Evolutionary conservation across 345 rosid species (phyloP), one percentile per base, ranked within the genome.

Genomic region (Microthlaspi erraticum): DNA sequence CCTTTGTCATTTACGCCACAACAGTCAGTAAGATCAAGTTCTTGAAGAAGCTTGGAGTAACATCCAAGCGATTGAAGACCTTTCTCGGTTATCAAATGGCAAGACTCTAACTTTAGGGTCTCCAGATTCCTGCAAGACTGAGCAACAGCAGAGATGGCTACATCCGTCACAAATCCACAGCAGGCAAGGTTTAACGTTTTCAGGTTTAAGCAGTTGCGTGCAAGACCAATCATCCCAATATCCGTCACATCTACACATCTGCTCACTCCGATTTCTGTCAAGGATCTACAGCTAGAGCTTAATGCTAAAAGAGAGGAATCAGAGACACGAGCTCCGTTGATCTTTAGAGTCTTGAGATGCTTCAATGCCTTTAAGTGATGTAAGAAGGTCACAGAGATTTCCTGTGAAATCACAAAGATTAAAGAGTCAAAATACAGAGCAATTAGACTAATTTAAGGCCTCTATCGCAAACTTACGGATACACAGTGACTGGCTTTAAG

Each of bases 11-110:
- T 89, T 68, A 89, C 76, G 5, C 90, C 82, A 29, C 51, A 57
- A 73, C 97, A 91, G 53, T 93, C 98, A 0, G 98, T 93, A 61
- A 93, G 91, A 81, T 93, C 98, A 60, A 93, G 83, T 75, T 91
- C 97, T 79, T 85, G 78, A 37, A 93, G 91, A 43, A 50, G 77
- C 63, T 57, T 65, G 62, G 91, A 88, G 82, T 31, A 72, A 3
- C 79, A 81, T 64, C 96, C 96, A 10, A 93, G 83, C 59, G 81
- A 81, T 45, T 78, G 77, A 61, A 93, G 87, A 80, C 96, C 82
- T 81, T 81, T 91, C 57, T 91, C 94, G 0, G 96, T 85, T 78
- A 93, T 83, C 88, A 80, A 74, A 82, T 80, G 78, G 78, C 98
- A 93, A 48, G 96, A 83, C 81, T 93, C 98, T 41, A 93, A 32